Percentiles rank a stretch among this genome's conserved stretches.
phyloP scores from a whole-genome alignment of 2,329 filamentous ascomycete species.

The Aureobasidium sp. region DNA sequence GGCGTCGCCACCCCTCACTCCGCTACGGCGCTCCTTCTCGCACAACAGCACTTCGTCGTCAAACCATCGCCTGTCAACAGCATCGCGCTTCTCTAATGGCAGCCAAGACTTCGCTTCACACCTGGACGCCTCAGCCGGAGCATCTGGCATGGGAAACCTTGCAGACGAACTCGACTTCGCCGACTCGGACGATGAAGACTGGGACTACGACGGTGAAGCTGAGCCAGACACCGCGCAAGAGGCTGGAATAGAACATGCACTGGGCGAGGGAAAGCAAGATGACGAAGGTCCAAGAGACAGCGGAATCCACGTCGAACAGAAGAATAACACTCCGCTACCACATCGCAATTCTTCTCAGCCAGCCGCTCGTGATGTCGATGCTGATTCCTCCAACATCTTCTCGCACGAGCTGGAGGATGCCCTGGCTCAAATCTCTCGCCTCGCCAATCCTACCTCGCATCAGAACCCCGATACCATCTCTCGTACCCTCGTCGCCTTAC shows the following conservation, averaged over 20 bases:
- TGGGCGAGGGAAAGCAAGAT: slow-evolving; percentile 19
- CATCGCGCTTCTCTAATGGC: slow-evolving; percentile 23
- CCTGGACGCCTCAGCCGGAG: slow-evolving; percentile 25
- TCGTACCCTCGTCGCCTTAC: slow-evolving; percentile 23
- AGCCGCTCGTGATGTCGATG: slow-evolving; percentile 1
- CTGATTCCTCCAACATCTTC: slow-evolving; percentile 26
- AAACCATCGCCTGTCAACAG: slow-evolving; percentile 26
- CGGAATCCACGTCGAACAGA: slow-evolving; percentile 36
- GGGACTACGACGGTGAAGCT: slow-evolving; percentile 12
- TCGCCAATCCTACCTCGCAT: slow-evolving; percentile 21
- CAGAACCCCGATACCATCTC: slow-evolving; percentile 25
- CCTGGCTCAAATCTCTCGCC: slow-evolving; percentile 25
- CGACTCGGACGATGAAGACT: slow-evolving; percentile 37
- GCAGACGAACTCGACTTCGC: slow-evolving; percentile 74
- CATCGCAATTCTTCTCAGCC: slow-evolving; percentile 24
- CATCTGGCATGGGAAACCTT: slow-evolving; percentile 62
- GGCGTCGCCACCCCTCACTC: slow-evolving; percentile 36
- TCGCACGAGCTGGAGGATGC: slow-evolving; percentile 27
- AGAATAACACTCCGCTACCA: slow-evolving; percentile 25
- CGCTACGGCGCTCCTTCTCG: slow-evolving; percentile 35
- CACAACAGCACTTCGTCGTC: slow-evolving; percentile 35
- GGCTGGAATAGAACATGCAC: slow-evolving; percentile 8
- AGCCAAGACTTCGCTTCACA: slow-evolving; percentile 31
- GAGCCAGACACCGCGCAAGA: background rate
- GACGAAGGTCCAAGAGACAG: slow-evolving; percentile 35